Base-by-base conservation (phyloP, 139 green algal genomes). In the Gonium pectorale region DNA sequence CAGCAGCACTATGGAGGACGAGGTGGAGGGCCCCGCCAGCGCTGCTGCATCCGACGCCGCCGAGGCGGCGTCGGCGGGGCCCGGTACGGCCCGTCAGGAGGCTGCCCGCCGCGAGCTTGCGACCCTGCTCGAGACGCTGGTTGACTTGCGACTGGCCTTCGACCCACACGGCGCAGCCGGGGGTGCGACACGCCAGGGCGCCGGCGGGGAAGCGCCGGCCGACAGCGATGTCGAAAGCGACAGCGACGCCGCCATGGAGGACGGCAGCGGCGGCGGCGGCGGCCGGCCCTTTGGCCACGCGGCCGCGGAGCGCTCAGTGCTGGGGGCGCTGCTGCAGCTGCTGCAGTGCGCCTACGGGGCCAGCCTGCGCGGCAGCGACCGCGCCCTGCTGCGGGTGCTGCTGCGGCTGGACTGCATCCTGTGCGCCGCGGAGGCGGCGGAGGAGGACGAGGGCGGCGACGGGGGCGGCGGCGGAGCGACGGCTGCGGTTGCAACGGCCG, bases 341-440 rank as follows among this genome's bases (percentile, higher is more conserved):
- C 86, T 95, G 56, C 90, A 94, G 49, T 85, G 83, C n/a, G 62
- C 56, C 0, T 95, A 95, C 69, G 91, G 90, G 17, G 93, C 75
- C 44, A 91, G 72, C 15, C 49, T 93, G 40, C 85, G 63, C 43
- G 59, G 67, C 21, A 69, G 82, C 52, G 93, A 96, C 80, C 59
- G 85, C 9, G 91, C 93, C 3, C 40, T 92, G 31, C 87, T 94
- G 82, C 85, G 88, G 44, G 52, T 93, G 24, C 52, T 94, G 49
- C 79, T 90, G 27, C 67, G 85, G 26, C 79, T 96, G 62, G 93
- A 95, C 74, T 67, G 62, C 49, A 64, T 89, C 35, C 60, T 33
- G 63, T 15, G 24, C 60, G 52, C 54, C 29, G 54, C 54, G 49
- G 38, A 62, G 38, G 51, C 35, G 44, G 51, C 9, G 5, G 21